Evolutionary conservation across 2,329 filamentous ascomycete genomes (phyloP).

Genomic region (Dactylellina drechsleri): DNA sequence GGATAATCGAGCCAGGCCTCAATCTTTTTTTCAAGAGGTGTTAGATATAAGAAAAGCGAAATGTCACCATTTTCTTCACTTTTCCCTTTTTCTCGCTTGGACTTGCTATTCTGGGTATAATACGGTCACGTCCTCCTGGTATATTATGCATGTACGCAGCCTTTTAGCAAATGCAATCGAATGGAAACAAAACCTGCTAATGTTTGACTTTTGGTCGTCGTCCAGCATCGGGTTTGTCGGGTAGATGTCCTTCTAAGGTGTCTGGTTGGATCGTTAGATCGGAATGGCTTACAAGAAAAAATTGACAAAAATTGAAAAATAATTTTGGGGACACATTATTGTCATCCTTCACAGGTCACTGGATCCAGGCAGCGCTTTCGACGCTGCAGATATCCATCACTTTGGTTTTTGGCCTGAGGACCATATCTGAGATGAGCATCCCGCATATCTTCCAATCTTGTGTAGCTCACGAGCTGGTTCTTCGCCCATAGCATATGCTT

Average conservation of each 20-base stretch:
- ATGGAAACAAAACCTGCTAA: constrained; percentile 9
- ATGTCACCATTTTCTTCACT: no score
- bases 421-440: no score
- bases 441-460: no score
- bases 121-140: constrained; percentile 18
- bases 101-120: constrained; percentile 34
- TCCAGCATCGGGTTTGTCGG: constrained; percentile 14
- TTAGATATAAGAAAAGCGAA: no score
- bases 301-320: neutral
- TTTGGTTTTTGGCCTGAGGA: no score
- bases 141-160: constrained; percentile 49
- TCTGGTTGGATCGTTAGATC: constrained; percentile 18
- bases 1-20: no score
- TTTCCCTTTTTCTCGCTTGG: constrained; percentile 8
- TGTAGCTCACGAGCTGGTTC: no score
- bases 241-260: constrained; percentile 9
- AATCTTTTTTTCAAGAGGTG: no score
- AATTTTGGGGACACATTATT: neutral
- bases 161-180: constrained; percentile 30
- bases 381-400: no score
- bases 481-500: no score
- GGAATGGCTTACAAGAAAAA: neutral
- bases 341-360: neutral
- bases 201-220: neutral
- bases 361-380: neutral